Evolutionary conservation across 441 rosid genomes (phyloP).

Genomic region (Populus hybrid): DNA sequence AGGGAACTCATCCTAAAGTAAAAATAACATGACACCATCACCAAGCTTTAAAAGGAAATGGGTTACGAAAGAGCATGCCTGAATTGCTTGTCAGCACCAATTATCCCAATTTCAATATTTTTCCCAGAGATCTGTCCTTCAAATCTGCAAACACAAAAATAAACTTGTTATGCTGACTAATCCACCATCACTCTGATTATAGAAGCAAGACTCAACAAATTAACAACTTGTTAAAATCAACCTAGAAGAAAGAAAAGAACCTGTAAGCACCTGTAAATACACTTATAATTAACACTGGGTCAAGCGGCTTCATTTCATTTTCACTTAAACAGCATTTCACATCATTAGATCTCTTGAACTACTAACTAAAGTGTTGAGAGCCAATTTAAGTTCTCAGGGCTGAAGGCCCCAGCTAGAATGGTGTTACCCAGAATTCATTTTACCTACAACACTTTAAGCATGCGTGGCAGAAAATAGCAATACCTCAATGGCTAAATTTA

Average conservation of each 20-base stretch:
- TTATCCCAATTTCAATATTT: slow-evolving; percentile 95
- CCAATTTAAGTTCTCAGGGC: neutral
- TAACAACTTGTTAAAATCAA: neutral
- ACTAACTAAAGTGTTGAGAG: neutral
- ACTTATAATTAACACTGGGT: no score
- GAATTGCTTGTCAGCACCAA: slow-evolving; percentile 85
- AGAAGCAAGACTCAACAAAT: neutral
- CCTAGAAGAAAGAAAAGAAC: neutral
- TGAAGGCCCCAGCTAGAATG: neutral
- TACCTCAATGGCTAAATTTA: neutral
- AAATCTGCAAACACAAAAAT: slow-evolving; percentile 48
- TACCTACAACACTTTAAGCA: neutral
- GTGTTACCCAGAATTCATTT: neutral
- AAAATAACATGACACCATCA: neutral
- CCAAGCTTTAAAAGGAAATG: neutral
- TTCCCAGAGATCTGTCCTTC: slow-evolving; percentile 96
- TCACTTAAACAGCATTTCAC: no score
- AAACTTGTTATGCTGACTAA: neutral
- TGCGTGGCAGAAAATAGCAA: neutral
- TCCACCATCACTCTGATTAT: neutral
- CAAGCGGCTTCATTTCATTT: no score
- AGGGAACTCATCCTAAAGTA: neutral
- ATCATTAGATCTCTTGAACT: no score
- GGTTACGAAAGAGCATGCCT: slow-evolving; percentile 39
- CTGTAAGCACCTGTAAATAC: no score